Base-by-base conservation (phyloP, 2,329 filamentous ascomycete genomes). In the Sodiomyces alkalinus region DNA sequence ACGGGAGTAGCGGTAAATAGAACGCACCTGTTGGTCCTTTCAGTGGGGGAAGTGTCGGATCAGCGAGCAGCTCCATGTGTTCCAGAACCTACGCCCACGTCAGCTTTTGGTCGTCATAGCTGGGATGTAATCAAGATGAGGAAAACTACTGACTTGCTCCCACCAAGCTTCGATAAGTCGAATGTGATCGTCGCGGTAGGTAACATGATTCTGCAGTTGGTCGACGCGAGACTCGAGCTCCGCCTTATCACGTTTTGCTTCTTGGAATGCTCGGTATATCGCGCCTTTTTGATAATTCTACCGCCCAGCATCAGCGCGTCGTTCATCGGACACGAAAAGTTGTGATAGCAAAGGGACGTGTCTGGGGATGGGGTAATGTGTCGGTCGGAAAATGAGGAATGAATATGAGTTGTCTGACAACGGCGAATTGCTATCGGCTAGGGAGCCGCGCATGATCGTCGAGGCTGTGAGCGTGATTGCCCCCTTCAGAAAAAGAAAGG, bases 241-340 rank as follows among this genome's bases (percentile, higher is more conserved):
- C 33, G 68, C 65, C 49, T 85, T 86, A 50, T 92, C 83, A 42
- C 90, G 76, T 57, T 92, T 93, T 56, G 92, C 94, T 56, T 96
- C 90, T 49, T 85, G 81, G 85, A 98, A 93, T 58, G 94, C 87
- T 33, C 92, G 82, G 45, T 81, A 78, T 50, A 98, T 93, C 39
- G 90, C 90, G 60, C 93, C 90, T 59, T 96, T 98, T 57, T 87
- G 80, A 46, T 80, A 90, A 49, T 79, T 74, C 83, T 92, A 55
- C 43, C 52, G 35, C 48, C 40, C 26, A 52, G 49, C 47, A 44
- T 46, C 44, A 42, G 46, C 23, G 15, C 53, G 50, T 47, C 43
- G 42, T 43, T 34, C 37, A 41, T 37, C n/a, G n/a, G n/a, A n/a
- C n/a, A n/a, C n/a, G n/a, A n/a, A n/a, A n/a, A n/a, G n/a, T n/a